Conservation (phyloP, 2,329 filamentous ascomycete species). For the Aotearoamyces nothofagi region DNA sequence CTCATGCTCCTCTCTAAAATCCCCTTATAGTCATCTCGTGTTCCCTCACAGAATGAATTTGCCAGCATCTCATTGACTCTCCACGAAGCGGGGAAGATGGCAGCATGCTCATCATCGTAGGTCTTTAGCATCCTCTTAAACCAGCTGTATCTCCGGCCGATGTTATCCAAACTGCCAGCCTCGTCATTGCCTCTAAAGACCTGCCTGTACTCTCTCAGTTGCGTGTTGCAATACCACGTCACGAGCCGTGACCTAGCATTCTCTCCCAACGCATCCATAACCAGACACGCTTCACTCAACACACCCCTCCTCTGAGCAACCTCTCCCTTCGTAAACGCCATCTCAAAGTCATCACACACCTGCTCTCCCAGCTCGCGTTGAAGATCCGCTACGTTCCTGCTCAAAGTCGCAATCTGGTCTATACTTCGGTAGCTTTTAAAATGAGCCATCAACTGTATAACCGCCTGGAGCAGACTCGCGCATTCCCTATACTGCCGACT, state of each 20-base stretch:
- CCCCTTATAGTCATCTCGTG: constrained; percentile 84
- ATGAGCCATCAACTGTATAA: constrained; percentile 94
- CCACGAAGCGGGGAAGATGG: constrained; percentile 79
- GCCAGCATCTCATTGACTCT: constrained; percentile 80
- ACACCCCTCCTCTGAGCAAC: constrained; percentile 52
- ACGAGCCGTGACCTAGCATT: constrained; percentile 67
- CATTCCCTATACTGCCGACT: constrained; percentile 89
- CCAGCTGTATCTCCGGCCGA: constrained; percentile 88
- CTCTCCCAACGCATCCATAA: constrained; percentile 90
- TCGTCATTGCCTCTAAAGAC: constrained; percentile 95
- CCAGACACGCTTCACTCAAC: constrained; percentile 75
- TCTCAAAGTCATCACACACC: constrained; percentile 97
- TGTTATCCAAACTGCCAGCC: constrained; percentile 91
- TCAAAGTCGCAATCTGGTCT: constrained; percentile 90
- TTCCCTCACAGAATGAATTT: constrained; percentile 89
- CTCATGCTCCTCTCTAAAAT: constrained; percentile 83
- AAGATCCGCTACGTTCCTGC: constrained; percentile 82
- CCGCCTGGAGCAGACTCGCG: constrained; percentile 82
- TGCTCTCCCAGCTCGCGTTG: constrained; percentile 89
- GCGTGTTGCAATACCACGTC: constrained; percentile 97
- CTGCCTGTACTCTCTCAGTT: constrained; percentile 86
- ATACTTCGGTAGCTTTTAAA: constrained; percentile 98
- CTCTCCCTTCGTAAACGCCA: constrained; percentile 83
- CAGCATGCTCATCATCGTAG: constrained; percentile 84
- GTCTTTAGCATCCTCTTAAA: constrained; percentile 91